Conservation (phyloP, 495 filamentous ascomycete species). For the Aspergillus haitiensis region DNA sequence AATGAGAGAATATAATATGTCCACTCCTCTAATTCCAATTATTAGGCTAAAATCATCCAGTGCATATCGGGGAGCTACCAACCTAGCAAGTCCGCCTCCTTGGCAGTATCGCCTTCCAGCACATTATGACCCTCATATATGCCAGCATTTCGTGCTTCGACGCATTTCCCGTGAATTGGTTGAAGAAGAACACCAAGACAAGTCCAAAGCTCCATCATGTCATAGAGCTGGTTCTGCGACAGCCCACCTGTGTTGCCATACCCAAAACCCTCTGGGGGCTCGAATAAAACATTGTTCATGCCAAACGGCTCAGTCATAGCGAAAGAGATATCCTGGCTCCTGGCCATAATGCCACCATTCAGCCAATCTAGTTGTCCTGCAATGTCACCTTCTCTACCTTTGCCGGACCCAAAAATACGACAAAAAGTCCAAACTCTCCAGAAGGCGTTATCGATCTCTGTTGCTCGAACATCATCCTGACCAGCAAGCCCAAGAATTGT, state of each 20-base stretch:
- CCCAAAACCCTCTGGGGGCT: conserved; percentile 58
- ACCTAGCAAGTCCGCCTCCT: conserved; percentile 58
- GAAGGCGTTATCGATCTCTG: conserved; percentile 63
- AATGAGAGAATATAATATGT: conserved; percentile 60
- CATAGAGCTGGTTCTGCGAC: conserved; percentile 57
- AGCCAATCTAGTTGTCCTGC: conserved; percentile 67
- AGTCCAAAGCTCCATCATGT: conserved; percentile 68
- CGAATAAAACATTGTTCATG: conserved; percentile 55
- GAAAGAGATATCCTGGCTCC: conserved; percentile 33
- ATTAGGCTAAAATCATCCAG: conserved; percentile 31
- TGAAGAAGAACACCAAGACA: conserved; percentile 60
- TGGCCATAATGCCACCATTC: conserved; percentile 55
- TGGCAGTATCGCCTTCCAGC: conserved; percentile 46
- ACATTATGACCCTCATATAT: conserved; percentile 55
- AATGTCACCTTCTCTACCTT: conserved; percentile 60
- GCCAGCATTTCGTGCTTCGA: conserved; percentile 55
- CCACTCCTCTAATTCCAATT: conserved; percentile 59
- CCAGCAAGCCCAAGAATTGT: conserved; percentile 58
- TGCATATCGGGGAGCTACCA: conserved; percentile 21
- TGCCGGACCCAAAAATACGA: conserved; percentile 61
- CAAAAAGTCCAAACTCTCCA: conserved; percentile 74
- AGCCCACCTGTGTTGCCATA: conserved; percentile 58
- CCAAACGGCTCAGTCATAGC: conserved; percentile 50
- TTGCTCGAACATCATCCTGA: conserved; percentile 46
- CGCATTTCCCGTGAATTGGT: conserved; percentile 56